Evolutionary conservation across 176 grass and related monocot genomes (phyloP).

Genomic region (Saccharum officinarum): DNA sequence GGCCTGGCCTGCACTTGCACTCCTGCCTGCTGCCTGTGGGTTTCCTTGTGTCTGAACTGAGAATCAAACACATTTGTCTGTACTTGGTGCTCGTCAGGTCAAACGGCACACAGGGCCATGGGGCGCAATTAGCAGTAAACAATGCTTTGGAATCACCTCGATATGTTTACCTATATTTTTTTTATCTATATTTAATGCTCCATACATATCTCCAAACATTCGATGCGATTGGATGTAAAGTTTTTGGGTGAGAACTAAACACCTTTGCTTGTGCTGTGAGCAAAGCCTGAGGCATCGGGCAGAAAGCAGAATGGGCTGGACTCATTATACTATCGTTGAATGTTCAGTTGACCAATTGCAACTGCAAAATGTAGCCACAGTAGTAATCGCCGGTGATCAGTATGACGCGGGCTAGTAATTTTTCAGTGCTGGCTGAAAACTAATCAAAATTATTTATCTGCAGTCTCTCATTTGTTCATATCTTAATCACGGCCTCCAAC

Average conservation of each 20-base stretch:
- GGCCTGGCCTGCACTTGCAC: neutral
- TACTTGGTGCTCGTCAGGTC: neutral
- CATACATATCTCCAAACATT: too few relatives aligned
- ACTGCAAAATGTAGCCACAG: neutral
- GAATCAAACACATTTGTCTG: neutral
- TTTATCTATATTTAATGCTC: too few relatives aligned
- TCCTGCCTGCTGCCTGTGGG: too few relatives aligned
- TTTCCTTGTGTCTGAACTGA: neutral
- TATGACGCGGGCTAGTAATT: neutral
- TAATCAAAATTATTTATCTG: neutral
- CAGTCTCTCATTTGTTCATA: neutral
- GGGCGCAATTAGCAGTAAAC: neutral
- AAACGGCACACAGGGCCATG: neutral
- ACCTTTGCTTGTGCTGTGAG: constrained; percentile 2
- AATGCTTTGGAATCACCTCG: constrained; percentile 2
- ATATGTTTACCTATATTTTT: neutral
- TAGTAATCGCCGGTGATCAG: neutral
- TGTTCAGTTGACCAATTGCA: neutral
- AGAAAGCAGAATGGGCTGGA: neutral
- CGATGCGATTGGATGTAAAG: too few relatives aligned
- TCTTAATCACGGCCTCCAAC: neutral
- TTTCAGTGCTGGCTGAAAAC: neutral
- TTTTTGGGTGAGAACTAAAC: too few relatives aligned
- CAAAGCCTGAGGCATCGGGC: neutral
- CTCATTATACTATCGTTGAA: neutral